phyloP scores from a whole-genome alignment of 495 filamentous ascomycete species.

The Penicillium coprophilum region DNA sequence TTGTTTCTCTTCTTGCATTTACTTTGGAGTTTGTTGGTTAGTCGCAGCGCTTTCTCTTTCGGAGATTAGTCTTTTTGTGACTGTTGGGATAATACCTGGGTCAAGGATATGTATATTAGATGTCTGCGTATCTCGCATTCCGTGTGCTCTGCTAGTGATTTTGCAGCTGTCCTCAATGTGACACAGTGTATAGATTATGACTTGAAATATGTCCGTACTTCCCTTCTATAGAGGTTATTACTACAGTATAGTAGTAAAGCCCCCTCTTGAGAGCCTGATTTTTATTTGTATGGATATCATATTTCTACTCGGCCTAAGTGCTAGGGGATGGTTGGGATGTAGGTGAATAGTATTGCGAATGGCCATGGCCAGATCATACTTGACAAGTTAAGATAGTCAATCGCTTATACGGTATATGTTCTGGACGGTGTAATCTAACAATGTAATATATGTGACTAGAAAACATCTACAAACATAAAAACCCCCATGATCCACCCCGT shows the following conservation, averaged over 20 bases:
- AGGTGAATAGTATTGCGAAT: too few relatives aligned
- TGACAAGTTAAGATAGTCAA: too few relatives aligned
- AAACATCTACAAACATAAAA: too few relatives aligned
- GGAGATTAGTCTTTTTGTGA: conserved; percentile 33
- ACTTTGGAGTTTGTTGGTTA: conserved; percentile 44
- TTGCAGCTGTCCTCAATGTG: conserved; percentile 17
- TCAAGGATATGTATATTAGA: conserved; percentile 43
- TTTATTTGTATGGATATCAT: background rate
- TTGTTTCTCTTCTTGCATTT: conserved; percentile 40
- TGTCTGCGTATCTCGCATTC: conserved; percentile 30
- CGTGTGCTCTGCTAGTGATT: conserved; percentile 21
- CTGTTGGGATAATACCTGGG: conserved; percentile 39
- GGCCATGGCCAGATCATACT: too few relatives aligned
- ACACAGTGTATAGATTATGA: conserved; percentile 33
- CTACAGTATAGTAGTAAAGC: background rate
- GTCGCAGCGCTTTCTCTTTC: conserved; percentile 40
- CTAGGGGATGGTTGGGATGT: background rate
- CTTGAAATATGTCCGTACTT: conserved; percentile 25
- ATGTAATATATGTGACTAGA: too few relatives aligned
- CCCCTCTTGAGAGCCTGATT: background rate
- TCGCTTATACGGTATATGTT: too few relatives aligned
- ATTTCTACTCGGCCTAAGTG: background rate
- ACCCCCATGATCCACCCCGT: too few relatives aligned
- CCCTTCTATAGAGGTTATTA: background rate
- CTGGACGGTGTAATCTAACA: too few relatives aligned